Base-by-base conservation (phyloP, 2,329 filamentous ascomycete genomes). In the Paramyrothecium sp. region DNA sequence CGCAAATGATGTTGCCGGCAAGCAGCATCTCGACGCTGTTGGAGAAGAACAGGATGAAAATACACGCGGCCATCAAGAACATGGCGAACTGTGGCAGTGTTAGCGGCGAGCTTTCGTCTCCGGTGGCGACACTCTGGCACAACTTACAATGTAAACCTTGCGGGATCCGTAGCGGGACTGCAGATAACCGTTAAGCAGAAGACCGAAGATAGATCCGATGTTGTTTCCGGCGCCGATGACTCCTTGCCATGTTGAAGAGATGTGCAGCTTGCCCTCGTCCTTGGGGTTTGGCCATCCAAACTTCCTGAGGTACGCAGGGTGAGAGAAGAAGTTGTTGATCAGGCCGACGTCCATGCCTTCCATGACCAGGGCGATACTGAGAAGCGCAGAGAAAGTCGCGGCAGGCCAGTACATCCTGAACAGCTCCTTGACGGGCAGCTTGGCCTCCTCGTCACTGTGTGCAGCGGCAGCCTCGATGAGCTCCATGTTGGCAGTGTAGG, bases 161-260 rank as follows among this genome's bases (percentile, higher is more conserved):
- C 71, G 68, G 51, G 76, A 74, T 2, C 76, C 76, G 50, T 67
- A 73, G 1, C 70, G 65, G n/a, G 80, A 74, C 16, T 76, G 72
- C 17, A 80, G 58, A 53, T 70, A 71, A 12, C 81, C 80, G 59
- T 77, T 78, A 41, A 79, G 56, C 23, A 78, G 66, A 10, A 79
- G 68, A 1, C 80, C 80, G 3, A 81, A 34, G n/a, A 83, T 77
- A 41, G 73, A 73, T 5, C 80, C 80, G 13, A 76, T 70, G 30
- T 72, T 67, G 1, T 74, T 71, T 7, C 73, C 78, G 44, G 76
- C 77, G 26, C 68, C 69, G 2, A 83, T 65, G 0, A 71, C 78
- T 1, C 76, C 72, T 63, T 82, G 78, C 81, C 81, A 84, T 3
- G 72, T 66, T 0, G 76, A 71, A 2, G 74, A 69, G 23, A 83